Percentiles rank a stretch among this genome's conserved stretches.
phyloP scores from a whole-genome alignment of 768 basidiomycete species.

The Mycena polygramma region DNA sequence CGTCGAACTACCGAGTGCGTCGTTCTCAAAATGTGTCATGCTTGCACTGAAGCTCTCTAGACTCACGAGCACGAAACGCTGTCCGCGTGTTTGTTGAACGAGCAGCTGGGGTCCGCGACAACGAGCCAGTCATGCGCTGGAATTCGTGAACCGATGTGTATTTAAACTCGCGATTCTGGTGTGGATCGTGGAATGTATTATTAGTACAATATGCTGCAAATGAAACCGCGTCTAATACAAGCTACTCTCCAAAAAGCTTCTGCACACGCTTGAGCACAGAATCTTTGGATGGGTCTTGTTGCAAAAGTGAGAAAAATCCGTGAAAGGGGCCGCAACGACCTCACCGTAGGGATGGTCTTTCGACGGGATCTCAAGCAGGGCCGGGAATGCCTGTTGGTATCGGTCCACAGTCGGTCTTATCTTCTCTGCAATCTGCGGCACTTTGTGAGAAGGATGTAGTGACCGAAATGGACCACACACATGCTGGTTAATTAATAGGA shows the following conservation, averaged over 20 bases:
- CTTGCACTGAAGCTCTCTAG: slow-evolving; percentile 47
- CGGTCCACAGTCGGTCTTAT: slow-evolving; percentile 95
- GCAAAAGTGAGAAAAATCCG: slow-evolving; percentile 25
- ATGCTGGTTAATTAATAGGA: slow-evolving; percentile 98
- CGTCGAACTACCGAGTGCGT: slow-evolving; percentile 84
- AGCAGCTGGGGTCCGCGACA: slow-evolving; percentile 73
- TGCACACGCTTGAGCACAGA: slow-evolving; percentile 96
- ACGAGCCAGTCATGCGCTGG: slow-evolving; percentile 80
- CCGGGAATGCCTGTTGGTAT: slow-evolving; percentile 97
- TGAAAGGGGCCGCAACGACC: slow-evolving; percentile 40
- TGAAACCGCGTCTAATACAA: slow-evolving; percentile 33
- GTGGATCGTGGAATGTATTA: slow-evolving; percentile 41
- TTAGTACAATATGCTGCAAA: slow-evolving; percentile 38
- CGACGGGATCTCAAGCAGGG: slow-evolving; percentile 96
- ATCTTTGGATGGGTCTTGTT: slow-evolving; percentile 92
- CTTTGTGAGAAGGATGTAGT: slow-evolving; percentile 1
- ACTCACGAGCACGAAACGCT: slow-evolving; percentile 71
- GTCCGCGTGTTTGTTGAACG: slow-evolving; percentile 80
- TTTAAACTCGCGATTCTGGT: slow-evolving; percentile 36
- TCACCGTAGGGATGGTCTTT: slow-evolving; percentile 98
- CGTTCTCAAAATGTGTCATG: background rate
- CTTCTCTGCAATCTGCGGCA: slow-evolving; percentile 90
- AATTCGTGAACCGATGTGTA: slow-evolving; percentile 49
- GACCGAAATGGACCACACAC: slow-evolving; percentile 59
- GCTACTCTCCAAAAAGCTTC: slow-evolving; percentile 93